Base-by-base conservation (phyloP, 306 rosid species). In the Delonix regia region DNA sequence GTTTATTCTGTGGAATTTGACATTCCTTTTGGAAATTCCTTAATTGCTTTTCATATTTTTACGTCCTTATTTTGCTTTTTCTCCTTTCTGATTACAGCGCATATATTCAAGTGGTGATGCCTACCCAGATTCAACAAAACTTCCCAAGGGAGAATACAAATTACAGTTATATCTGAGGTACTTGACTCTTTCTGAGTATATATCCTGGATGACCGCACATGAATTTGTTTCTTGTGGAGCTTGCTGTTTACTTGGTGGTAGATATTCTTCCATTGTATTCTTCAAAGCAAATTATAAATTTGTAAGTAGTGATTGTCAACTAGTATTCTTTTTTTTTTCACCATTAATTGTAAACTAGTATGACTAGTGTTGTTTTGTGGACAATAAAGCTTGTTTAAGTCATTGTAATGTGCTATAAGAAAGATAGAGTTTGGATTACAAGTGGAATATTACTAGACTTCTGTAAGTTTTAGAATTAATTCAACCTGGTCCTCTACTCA, bases 71-170 rank as follows among this genome's bases (percentile, higher is more conserved):
- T 52, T 27, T 38, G n/a, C 18, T 74, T 53, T 87, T 34, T 81
- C 47, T 59, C 69, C 67, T 48, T 83, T 79, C 51, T 68, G 67
- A 71, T 71, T 74, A 36, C 69, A 95, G 99, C 97, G 97, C 38
- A 34, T 93, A 78, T 86, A 86, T 87, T 86, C 98, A 51, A 84
- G 83, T 81, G 99, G 99, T 28, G 99, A 95, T 80, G 95, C 76
- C 81, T 95, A 95, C 86, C 99, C 99, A 59, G 67, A 76, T 16
- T 78, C 77, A 73, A 55, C 97, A 45, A 95, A 85, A 71, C 98
- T 92, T 82, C 97, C 99, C 41, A 91, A 93, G 83, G 99, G 99
- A 75, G 99, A 92, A 76, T 95, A 91, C 89, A 89, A 39, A 87
- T 78, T 95, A 83, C 97, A 69, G 78, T 84, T 95, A 44, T 88